Conservation (phyloP, 106 monocot species). For the Gastrodia elata region DNA sequence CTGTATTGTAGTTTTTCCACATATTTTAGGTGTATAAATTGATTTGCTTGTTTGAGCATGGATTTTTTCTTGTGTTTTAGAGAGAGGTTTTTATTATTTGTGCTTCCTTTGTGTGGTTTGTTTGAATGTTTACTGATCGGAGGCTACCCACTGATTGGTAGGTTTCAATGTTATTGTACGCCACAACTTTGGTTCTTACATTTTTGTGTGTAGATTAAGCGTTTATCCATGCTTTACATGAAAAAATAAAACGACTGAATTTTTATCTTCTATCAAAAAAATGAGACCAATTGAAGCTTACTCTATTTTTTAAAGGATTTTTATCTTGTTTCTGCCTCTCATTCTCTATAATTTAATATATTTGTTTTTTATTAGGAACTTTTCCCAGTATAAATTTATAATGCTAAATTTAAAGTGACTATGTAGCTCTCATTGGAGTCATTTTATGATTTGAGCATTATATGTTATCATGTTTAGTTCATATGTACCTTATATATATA, state of each 20-base stretch:
- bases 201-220: neutral
- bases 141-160: neutral
- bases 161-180: neutral
- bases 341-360: neutral
- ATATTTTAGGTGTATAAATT: neutral
- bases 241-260: neutral
- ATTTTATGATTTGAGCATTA: too few relatives aligned
- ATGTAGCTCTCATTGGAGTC: neutral
- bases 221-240: neutral
- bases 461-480: too few relatives aligned
- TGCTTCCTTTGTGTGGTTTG: neutral
- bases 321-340: neutral
- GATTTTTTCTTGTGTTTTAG: neutral
- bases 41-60: neutral
- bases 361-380: neutral
- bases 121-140: neutral
- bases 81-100: neutral
- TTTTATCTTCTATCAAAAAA: too few relatives aligned
- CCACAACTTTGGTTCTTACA: neutral
- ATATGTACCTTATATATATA: too few relatives aligned
- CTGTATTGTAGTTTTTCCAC: neutral
- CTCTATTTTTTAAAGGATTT: neutral
- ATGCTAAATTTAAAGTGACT: neutral
- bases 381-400: neutral
- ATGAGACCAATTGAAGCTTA: too few relatives aligned